phyloP scores from a whole-genome alignment of 495 filamentous ascomycete species.

The Aspergillus wentii region DNA sequence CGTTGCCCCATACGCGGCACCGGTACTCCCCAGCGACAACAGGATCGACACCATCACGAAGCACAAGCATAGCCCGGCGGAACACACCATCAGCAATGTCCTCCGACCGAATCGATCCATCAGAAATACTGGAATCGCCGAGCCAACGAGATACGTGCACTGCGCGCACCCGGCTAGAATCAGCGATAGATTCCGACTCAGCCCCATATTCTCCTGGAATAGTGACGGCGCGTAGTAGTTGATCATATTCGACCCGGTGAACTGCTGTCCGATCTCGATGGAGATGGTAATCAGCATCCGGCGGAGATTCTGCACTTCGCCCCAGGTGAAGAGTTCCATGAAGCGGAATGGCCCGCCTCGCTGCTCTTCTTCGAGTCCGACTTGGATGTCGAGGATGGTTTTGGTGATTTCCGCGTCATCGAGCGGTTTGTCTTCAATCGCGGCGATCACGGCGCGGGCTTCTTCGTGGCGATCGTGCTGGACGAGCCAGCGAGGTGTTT shows the following conservation, averaged over 20 bases:
- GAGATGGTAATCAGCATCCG: conserved; percentile 31
- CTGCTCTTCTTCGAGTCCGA: conserved; percentile 31
- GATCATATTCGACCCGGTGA: conserved; percentile 51
- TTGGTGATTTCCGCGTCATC: conserved; percentile 12
- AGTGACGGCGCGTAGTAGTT: conserved; percentile 43
- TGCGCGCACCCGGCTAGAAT: conserved; percentile 47
- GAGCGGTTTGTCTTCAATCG: conserved; percentile 12
- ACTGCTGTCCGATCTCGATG: conserved; percentile 33
- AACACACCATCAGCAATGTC: conserved; percentile 43
- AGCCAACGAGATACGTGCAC: conserved; percentile 31
- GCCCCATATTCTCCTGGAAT: conserved; percentile 46
- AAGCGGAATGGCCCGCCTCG: conserved; percentile 33
- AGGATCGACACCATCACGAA: conserved; percentile 30
- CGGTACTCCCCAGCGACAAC: conserved; percentile 19
- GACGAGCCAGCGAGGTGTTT: conserved; percentile 48
- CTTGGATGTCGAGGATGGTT: conserved; percentile 27
- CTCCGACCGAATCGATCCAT: conserved; percentile 51
- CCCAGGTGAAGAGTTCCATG: conserved; percentile 30
- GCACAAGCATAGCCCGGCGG: conserved; percentile 39
- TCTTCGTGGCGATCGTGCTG: conserved; percentile 41
- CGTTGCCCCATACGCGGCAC: conserved; percentile 32
- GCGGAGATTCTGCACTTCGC: conserved; percentile 33
- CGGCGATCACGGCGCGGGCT: conserved; percentile 26
- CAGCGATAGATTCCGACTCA: conserved; percentile 45
- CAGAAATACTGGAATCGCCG: conserved; percentile 28